phyloP scores from a whole-genome alignment of 2,329 filamentous ascomycete genomes.

The Alternaria sp. region DNA sequence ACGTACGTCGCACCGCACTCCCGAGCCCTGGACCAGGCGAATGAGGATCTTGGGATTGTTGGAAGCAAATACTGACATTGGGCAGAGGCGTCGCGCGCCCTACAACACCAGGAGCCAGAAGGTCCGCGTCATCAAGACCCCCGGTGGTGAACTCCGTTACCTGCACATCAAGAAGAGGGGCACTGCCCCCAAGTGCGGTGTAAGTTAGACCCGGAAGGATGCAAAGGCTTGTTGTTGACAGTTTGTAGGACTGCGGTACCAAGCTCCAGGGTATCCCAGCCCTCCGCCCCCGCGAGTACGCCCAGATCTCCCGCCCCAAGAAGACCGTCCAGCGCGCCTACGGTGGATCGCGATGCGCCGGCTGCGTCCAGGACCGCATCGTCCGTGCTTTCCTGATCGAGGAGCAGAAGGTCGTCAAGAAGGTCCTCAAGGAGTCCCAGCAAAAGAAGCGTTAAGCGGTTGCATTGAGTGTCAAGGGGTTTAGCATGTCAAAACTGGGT shows the following conservation, averaged over 20 bases:
- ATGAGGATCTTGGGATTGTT: conserved; percentile 11
- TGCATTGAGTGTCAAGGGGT: conserved; percentile 32
- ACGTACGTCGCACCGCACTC: conserved; percentile 54
- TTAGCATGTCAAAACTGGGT: conserved; percentile 46
- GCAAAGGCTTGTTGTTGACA: conserved; percentile 18
- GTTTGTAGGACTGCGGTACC: conserved; percentile 86
- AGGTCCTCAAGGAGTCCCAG: conserved; percentile 98
- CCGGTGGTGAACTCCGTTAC: conserved; percentile 92
- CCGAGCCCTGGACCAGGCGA: conserved; percentile 11
- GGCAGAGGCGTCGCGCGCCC: conserved; percentile 62
- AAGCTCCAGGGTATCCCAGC: conserved; percentile 98
- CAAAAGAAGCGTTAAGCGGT: conserved; percentile 67
- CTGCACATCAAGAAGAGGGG: conserved; percentile 99
- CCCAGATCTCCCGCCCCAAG: conserved; percentile 95
- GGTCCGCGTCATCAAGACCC: conserved; percentile 77
- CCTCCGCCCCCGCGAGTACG: conserved; percentile 97
- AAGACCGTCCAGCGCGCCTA: conserved; percentile 99
- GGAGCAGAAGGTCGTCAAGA: conserved; percentile 99
- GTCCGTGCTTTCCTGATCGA: conserved; percentile 99
- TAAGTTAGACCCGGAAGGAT: conserved; percentile 29
- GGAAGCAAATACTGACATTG: conserved; percentile 37
- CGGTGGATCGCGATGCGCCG: conserved; percentile 94
- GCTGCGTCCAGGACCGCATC: conserved; percentile 97
- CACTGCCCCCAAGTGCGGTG: conserved; percentile 88
- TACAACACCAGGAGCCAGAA: conserved; percentile 99